These are phyloP conservation scores for Botrytis squamosa DNA, from an alignment of 2,329 filamentous ascomycete species.

Conservation along the genomic window DNA sequence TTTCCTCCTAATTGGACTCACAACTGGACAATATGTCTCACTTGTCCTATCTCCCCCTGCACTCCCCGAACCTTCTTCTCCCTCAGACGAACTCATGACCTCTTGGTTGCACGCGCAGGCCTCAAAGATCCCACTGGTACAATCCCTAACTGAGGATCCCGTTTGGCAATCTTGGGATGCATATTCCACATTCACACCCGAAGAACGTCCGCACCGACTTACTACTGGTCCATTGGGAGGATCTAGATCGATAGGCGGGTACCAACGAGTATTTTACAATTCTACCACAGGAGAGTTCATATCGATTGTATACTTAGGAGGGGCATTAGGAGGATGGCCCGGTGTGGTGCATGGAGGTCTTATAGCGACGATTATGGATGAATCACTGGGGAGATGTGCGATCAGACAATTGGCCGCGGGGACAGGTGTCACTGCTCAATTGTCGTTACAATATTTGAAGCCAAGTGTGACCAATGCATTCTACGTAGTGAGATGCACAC, in stretches of 20 bases:
- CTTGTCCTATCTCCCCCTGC: constrained; percentile 47
- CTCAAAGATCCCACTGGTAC: constrained; percentile 49
- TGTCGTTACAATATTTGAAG: constrained; percentile 61
- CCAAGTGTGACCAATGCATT: constrained; percentile 60
- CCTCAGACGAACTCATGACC: constrained; percentile 45
- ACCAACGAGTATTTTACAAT: constrained; percentile 66
- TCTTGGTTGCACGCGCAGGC: constrained; percentile 45
- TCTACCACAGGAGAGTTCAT: constrained; percentile 55
- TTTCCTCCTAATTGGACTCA: constrained; percentile 45
- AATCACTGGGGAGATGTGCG: constrained; percentile 65
- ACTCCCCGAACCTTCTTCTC: constrained; percentile 43
- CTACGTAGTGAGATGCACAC: constrained; percentile 58
- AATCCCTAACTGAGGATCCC: constrained; percentile 47
- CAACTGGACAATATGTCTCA: constrained; percentile 42
- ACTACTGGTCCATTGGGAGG: constrained; percentile 47
- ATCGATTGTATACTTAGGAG: constrained; percentile 66
- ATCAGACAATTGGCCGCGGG: constrained; percentile 48
- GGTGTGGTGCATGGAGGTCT: constrained; percentile 69
- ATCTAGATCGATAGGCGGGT: constrained; percentile 45
- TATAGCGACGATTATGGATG: constrained; percentile 67
- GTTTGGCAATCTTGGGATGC: constrained; percentile 45
- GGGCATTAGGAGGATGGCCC: constrained; percentile 67
- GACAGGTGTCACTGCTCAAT: constrained; percentile 55
- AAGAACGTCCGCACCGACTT: constrained; percentile 38
- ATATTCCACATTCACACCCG: constrained; percentile 38